phyloP scores from a whole-genome alignment of 306 rosid species.

The Begonia fuchsioides region DNA sequence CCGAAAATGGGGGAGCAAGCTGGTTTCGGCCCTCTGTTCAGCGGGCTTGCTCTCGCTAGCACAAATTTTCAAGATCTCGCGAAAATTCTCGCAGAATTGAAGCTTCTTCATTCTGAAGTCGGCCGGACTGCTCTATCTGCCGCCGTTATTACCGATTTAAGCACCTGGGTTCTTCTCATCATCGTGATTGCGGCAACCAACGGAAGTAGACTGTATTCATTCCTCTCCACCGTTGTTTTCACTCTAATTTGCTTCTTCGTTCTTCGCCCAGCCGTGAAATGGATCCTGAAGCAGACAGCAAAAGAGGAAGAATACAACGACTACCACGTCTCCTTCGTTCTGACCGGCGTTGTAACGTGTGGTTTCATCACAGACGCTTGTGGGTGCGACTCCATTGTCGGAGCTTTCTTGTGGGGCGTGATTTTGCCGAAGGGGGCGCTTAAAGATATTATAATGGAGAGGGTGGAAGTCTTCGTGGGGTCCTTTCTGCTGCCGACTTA shows the following conservation, averaged over 20 bases:
- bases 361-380: constrained; percentile 75
- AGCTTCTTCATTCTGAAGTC: constrained; percentile 47
- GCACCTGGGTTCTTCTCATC: constrained; percentile 66
- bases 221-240: constrained; percentile 35
- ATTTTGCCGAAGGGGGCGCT: constrained; percentile 21
- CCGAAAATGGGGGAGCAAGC: neutral
- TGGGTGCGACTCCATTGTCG: constrained; percentile 67
- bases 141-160: constrained; percentile 48
- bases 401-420: constrained; percentile 17
- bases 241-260: constrained; percentile 26
- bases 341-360: constrained; percentile 61
- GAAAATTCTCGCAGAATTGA: constrained; percentile 49
- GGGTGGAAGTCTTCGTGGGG: constrained; percentile 14
- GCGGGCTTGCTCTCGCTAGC: constrained; percentile 43
- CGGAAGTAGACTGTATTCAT: too few relatives aligned
- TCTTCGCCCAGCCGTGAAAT: constrained; percentile 37
- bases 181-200: constrained; percentile 44
- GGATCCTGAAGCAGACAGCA: constrained; percentile 50
- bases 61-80: constrained; percentile 60
- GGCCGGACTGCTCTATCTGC: constrained; percentile 50
- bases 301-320: constrained; percentile 54
- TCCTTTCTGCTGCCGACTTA: constrained; percentile 13
- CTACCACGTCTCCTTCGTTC: constrained; percentile 43
- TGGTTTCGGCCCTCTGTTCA: constrained; percentile 24
- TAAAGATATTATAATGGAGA: constrained; percentile 10